Conservation (phyloP, 2,329 filamentous ascomycete species). For the Cladophialophora bantiana region DNA sequence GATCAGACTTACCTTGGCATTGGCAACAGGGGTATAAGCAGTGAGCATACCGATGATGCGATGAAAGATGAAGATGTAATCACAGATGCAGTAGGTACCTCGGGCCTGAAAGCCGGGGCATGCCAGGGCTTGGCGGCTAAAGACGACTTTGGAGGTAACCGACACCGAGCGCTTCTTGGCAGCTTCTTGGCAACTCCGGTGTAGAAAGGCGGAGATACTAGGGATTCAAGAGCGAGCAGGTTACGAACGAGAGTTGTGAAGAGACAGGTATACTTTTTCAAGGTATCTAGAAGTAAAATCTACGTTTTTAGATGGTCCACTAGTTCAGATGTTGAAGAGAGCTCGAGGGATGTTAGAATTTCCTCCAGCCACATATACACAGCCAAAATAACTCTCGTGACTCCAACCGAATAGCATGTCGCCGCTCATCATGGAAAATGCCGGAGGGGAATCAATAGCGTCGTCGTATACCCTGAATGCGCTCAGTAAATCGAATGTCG, state of each 20-base stretch:
- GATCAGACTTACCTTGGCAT: too few relatives aligned
- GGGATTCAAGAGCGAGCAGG: not conserved
- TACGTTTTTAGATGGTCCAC: not conserved
- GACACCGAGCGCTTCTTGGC: too few relatives aligned
- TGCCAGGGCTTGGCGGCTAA: not conserved
- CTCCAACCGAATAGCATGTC: slow-evolving; percentile 1
- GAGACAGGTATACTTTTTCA: not conserved
- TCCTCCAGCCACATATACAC: slow-evolving; percentile 1
- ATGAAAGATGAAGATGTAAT: too few relatives aligned
- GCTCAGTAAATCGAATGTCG: slow-evolving; percentile 7
- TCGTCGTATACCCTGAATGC: slow-evolving; percentile 1
- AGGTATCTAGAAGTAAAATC: not conserved
- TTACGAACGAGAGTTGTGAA: not conserved
- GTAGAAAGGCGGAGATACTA: not conserved
- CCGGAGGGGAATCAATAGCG: slow-evolving; percentile 3
- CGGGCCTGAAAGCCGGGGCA: not conserved
- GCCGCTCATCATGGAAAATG: slow-evolving; percentile 3
- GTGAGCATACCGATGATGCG: too few relatives aligned
- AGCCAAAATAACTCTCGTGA: slow-evolving; percentile 2
- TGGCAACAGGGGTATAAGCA: too few relatives aligned
- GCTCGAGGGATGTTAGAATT: not conserved
- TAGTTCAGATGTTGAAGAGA: not conserved
- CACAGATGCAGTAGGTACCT: too few relatives aligned
- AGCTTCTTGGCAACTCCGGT: not conserved
- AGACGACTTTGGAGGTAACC: not conserved